Evolutionary conservation across 441 rosid genomes (phyloP).

Genomic region (Gossypium gossypioides): DNA sequence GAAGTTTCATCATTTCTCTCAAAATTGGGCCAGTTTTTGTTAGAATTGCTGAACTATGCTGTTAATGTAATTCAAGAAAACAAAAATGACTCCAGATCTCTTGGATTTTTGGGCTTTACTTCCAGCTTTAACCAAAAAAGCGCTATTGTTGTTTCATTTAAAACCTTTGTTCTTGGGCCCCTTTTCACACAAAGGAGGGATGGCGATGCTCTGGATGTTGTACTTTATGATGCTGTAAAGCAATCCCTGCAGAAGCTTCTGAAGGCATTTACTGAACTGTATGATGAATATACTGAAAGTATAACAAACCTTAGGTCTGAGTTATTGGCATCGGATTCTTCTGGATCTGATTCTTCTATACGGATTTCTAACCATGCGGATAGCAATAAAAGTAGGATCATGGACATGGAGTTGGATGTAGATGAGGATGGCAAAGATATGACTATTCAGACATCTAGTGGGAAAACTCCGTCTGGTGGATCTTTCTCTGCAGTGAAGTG

Average conservation of each 20-base stretch:
- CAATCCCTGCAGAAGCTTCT: constrained; percentile 62
- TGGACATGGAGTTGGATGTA: constrained; percentile 82
- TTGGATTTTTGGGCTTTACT: constrained; percentile 39
- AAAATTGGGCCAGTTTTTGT: constrained; percentile 43
- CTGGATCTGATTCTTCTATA: constrained; percentile 32
- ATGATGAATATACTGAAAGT: constrained; percentile 43
- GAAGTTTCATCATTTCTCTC: constrained; percentile 50
- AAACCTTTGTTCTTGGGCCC: constrained; percentile 53
- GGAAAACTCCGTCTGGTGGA: constrained; percentile 33
- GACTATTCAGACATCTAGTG: constrained; percentile 44
- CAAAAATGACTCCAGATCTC: constrained; percentile 39
- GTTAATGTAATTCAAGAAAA: constrained; percentile 35
- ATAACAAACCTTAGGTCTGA: constrained; percentile 34
- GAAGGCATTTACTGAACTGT: constrained; percentile 45
- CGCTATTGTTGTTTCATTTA: constrained; percentile 50
- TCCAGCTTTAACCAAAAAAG: constrained; percentile 36
- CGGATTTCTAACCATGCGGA: constrained; percentile 21
- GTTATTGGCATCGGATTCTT: constrained; percentile 19
- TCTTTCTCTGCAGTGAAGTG: constrained; percentile 49
- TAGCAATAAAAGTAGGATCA: constrained; percentile 41
- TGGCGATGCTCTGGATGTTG: constrained; percentile 30
- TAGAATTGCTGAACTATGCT: constrained; percentile 54
- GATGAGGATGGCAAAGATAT: constrained; percentile 51
- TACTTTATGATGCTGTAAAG: constrained; percentile 31
- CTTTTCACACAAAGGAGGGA: constrained; percentile 40